Conservation (phyloP, 2,329 filamentous ascomycete species). For the Fusarium sp. region DNA sequence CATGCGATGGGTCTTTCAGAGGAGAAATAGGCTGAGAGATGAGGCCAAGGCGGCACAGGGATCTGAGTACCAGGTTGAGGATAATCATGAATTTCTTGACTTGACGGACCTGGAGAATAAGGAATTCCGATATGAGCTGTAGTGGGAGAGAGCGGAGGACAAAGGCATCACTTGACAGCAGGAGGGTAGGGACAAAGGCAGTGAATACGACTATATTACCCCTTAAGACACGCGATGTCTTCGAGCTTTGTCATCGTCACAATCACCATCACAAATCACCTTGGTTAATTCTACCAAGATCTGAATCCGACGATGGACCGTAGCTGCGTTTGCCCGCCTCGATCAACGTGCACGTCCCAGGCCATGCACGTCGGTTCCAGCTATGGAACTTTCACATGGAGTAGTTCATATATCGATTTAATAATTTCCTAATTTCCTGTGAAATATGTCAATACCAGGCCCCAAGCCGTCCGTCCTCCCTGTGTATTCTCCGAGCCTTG, state of each 20-base stretch:
- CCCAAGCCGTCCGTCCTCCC: background rate
- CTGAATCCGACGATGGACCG: background rate
- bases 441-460: background rate
- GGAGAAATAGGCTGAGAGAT: constrained; percentile 28
- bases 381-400: background rate
- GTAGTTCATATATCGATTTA: background rate
- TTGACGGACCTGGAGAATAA: constrained; percentile 33
- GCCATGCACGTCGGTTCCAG: background rate
- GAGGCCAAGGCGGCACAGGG: constrained; percentile 9
- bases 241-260: background rate
- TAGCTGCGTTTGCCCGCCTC: background rate
- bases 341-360: background rate
- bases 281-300: background rate
- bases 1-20: constrained; percentile 33
- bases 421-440: background rate
- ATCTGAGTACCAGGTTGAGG: constrained; percentile 11
- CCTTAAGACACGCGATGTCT: background rate
- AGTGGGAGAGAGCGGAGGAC: background rate
- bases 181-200: background rate
- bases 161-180: background rate
- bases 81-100: constrained; percentile 38
- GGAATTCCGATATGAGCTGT: constrained; percentile 33
- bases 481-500: background rate
- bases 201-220: background rate
- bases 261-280: background rate